These are phyloP conservation scores for Boletus semigastroideus DNA, from an alignment of 1,284 basidiomycete species.

Conservation along the genomic window DNA sequence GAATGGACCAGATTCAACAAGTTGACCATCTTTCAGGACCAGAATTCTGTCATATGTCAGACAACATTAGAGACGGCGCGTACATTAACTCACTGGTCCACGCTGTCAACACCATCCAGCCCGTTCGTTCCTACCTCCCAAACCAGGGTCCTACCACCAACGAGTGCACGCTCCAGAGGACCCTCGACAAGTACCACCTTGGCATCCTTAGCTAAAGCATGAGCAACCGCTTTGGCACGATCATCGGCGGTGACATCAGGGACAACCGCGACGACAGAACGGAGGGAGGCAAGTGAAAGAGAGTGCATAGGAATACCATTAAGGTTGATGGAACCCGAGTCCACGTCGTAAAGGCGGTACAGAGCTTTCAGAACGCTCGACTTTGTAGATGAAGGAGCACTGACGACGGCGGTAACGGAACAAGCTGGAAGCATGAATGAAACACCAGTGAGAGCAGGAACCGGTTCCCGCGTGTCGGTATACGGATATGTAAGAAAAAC, in stretches of 20 bases:
- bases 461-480: constrained; percentile 61
- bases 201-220: constrained; percentile 84
- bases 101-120: constrained; percentile 26
- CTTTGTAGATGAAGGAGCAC: constrained; percentile 79
- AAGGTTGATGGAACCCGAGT: constrained; percentile 71
- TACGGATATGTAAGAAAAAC: constrained; percentile 85
- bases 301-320: constrained; percentile 86
- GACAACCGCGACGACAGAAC: constrained; percentile 80
- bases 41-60: constrained; percentile 56
- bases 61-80: background rate
- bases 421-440: constrained; percentile 85
- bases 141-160: constrained; percentile 66
- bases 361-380: constrained; percentile 81
- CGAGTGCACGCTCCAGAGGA: constrained; percentile 75
- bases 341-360: constrained; percentile 88
- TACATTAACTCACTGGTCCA: constrained; percentile 54
- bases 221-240: constrained; percentile 84
- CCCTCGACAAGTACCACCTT: constrained; percentile 77
- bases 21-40: constrained; percentile 79
- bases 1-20: constrained; percentile 77
- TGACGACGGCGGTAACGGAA: constrained; percentile 80
- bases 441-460: constrained; percentile 64
- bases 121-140: constrained; percentile 79
- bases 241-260: constrained; percentile 84
- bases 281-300: constrained; percentile 77